Evolutionary conservation across 257 asterid genomes (phyloP), one percentile per base, ranked within the genome.

Genomic region (Mitragyna speciosa): DNA sequence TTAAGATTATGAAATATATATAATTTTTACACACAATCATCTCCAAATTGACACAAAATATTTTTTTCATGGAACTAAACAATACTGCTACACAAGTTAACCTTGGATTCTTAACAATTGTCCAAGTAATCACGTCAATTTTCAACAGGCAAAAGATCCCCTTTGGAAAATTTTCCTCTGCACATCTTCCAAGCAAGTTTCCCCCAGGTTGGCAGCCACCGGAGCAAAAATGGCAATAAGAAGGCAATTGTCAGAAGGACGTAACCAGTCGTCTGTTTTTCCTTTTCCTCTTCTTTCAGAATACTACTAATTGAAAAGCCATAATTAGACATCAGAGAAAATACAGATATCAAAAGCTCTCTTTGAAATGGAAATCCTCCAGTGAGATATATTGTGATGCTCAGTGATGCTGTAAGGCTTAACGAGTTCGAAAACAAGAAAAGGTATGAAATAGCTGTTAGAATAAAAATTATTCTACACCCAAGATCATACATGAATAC

Each of bases 351-450:
- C 66, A 73, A 6, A 10, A 52, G 63, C 51, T 73, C 77, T 64
- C 63, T 73, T 51, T 36, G 81, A 22, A 77, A 77, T 20, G 81
- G 75, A 51, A 77, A 77, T 11, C 68, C 75, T 15, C 24, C 41
- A 9, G 68, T 77, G 5, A 67, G 81, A 67, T 31, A 73, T 12
- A 73, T 0, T 24, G 52, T 24, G 28, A 73, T 73, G 7, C 28
- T 73, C 1, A 61, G 14, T 16, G 77, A 73, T 31, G 31, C 49
- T 7, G 49, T 33, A 22, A 73, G 58, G 2, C 48, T 43, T 20
- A 73, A 17, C 4, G 68, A 17, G 24, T 24, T 73, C 22, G 49
- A 31, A 30, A 73, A 73, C 49, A 20, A 20, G 67, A 73, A 73
- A 45, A 73, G 22, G 64, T 56, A 56, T 56, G 64, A 56, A 56